phyloP scores from a whole-genome alignment of 2,329 filamentous ascomycete genomes.

The Penicillium corylophilum region DNA sequence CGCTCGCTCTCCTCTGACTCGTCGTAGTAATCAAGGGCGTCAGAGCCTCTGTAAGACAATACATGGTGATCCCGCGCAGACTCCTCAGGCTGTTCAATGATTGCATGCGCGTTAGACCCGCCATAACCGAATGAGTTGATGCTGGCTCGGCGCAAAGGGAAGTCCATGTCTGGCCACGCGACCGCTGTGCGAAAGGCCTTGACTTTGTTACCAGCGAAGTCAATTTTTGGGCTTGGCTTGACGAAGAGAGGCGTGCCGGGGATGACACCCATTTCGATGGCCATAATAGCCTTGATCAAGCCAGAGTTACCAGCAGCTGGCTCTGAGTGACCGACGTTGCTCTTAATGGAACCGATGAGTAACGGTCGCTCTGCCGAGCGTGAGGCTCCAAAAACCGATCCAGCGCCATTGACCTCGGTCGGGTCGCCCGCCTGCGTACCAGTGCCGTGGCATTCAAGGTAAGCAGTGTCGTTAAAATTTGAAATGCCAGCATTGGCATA shows the following conservation, averaged over 20 bases:
- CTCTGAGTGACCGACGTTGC: conserved; percentile 20
- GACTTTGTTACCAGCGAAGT: neutral
- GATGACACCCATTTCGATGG: conserved; percentile 20
- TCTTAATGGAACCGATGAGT: conserved; percentile 27
- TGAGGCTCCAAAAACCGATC: neutral
- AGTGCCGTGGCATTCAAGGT: neutral
- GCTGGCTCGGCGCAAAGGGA: conserved; percentile 19
- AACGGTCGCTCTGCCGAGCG: neutral
- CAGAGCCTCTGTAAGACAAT: neutral
- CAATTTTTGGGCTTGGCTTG: conserved; percentile 14
- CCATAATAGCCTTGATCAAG: conserved; percentile 21
- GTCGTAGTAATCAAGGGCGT: too few species aligned
- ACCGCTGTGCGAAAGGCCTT: neutral
- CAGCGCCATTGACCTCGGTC: neutral
- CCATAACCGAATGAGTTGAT: conserved; percentile 16
- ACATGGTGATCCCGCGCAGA: too few species aligned
- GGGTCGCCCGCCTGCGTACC: neutral
- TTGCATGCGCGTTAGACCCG: conserved; percentile 10
- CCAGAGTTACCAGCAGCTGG: conserved; percentile 13
- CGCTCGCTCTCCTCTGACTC: too few species aligned
- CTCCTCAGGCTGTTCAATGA: too few species aligned
- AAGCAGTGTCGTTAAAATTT: neutral
- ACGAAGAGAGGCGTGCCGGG: conserved; percentile 18
- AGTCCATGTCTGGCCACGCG: conserved; percentile 20
- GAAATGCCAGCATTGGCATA: conserved; percentile 24